Evolutionary conservation across 2,329 filamentous ascomycete genomes (phyloP), one percentile per base, ranked within the genome.

Genomic region (Monilinia aucupariae): DNA sequence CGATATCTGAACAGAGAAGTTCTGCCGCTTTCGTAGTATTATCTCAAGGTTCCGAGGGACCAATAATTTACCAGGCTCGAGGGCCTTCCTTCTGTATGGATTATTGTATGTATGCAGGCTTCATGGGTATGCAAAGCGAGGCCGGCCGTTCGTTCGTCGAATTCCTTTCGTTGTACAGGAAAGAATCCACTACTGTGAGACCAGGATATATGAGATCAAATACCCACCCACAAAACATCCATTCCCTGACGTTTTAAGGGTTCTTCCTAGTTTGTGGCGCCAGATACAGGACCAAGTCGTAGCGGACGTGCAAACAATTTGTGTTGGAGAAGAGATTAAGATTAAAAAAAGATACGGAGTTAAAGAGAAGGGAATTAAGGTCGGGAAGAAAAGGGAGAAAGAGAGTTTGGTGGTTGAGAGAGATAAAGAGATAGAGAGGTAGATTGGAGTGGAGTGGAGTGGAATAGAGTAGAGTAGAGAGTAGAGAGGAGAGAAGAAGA

Each of bases 121-220:
- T 62, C 39, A 30, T 54, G 49, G 50, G 43, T 62, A 50, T 50
- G 52, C 51, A 58, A 62, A 59, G 61, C 61, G 61, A 63, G 27
- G 54, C 59, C 54, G 61, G 61, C 34, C 54, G 61, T 34, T 59
- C 34, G 54, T 58, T 59, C 47, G 52, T 63, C 47, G 54, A 52
- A 62, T 62, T 56, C 32, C 59, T 47, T 51, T 59, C 39, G 53
- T 52, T 53, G 53, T 59, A 58, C 53, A 63, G 61, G 54, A 37
- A 43, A 49, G 30, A 43, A 45, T 59, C 53, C 61, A 63, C 61
- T 56, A 56, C 43, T 62, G 30, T 62, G 49, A 37, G n/a, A 55
- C 59, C 25, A 56, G 59, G 59, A 43, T 62, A 56, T 27, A 45
- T 62, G 51, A 62, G 59, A 62, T 62, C 59, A 62, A 48, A 58